Evolutionary conservation across 306 rosid genomes (phyloP).

Genomic region (Leucaena leucocephala): DNA sequence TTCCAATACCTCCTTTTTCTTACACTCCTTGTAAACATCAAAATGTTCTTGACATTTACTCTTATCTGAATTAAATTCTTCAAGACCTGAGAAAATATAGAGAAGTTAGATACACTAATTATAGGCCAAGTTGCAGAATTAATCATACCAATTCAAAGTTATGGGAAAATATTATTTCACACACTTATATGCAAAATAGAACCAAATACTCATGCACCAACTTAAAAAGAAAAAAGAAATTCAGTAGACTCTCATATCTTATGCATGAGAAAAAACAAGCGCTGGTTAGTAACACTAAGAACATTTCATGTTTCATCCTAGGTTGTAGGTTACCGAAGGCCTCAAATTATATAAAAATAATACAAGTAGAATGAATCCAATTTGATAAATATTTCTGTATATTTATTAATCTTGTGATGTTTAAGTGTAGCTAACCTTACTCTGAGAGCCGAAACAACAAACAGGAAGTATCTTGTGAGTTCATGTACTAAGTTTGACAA

Average conservation of each 20-base stretch:
- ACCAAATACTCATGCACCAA: background rate
- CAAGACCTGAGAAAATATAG: constrained; percentile 64
- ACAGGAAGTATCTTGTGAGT: background rate
- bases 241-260: background rate
- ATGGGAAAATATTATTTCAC: background rate
- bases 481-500: background rate
- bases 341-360: background rate
- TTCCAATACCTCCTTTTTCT: constrained; percentile 84
- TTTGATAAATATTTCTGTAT: background rate
- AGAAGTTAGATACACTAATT: constrained; percentile 20
- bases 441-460: background rate
- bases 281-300: background rate
- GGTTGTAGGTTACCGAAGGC: background rate
- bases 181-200: background rate
- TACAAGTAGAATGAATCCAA: background rate
- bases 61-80: constrained; percentile 66
- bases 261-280: constrained; percentile 1
- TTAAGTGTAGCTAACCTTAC: background rate
- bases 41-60: constrained; percentile 93
- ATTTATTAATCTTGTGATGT: background rate
- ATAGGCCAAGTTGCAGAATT: constrained; percentile 1
- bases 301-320: constrained; percentile 13
- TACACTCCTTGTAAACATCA: constrained; percentile 93
- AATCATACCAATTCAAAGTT: background rate
- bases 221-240: background rate